Conservation (phyloP, 2,329 filamentous ascomycete genomes). For the Talaromyces atroroseus region DNA sequence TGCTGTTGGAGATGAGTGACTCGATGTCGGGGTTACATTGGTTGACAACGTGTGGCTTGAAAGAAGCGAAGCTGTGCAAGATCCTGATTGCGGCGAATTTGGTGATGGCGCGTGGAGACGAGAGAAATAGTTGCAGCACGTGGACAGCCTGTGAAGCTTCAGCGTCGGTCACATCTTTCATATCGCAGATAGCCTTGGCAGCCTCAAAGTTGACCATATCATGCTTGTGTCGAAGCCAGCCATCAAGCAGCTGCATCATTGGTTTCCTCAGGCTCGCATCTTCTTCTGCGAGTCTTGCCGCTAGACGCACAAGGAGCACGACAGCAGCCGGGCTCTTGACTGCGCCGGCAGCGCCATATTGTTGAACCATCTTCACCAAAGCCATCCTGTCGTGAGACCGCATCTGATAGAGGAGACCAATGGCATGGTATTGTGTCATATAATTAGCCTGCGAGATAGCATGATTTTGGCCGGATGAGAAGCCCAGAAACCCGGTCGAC, state of each 20-base stretch:
- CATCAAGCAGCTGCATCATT: constrained; percentile 95
- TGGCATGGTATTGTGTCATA: constrained; percentile 98
- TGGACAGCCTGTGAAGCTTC: constrained; percentile 91
- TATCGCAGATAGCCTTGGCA: constrained; percentile 93
- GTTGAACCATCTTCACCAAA: constrained; percentile 99
- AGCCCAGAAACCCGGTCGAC: constrained; percentile 84
- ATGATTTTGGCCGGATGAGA: constrained; percentile 69
- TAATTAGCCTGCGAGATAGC: constrained; percentile 75
- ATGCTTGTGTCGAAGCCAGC: constrained; percentile 96
- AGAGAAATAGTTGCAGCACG: constrained; percentile 92
- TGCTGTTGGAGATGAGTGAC: constrained; percentile 90
- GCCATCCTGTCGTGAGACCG: constrained; percentile 96
- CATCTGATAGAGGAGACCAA: constrained; percentile 97
- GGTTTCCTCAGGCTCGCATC: constrained; percentile 82
- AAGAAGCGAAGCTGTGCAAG: constrained; percentile 90
- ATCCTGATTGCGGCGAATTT: constrained; percentile 97
- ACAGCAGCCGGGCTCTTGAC: constrained; percentile 93
- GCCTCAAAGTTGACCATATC: constrained; percentile 99
- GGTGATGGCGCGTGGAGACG: constrained; percentile 87
- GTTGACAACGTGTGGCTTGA: constrained; percentile 89
- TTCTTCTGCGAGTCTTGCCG: constrained; percentile 89
- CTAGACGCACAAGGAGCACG: constrained; percentile 85
- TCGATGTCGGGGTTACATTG: constrained; percentile 97
- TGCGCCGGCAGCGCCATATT: constrained; percentile 84
- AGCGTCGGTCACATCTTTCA: constrained; percentile 85